phyloP scores from a whole-genome alignment of 306 rosid genomes.

The Sindora glabra region DNA sequence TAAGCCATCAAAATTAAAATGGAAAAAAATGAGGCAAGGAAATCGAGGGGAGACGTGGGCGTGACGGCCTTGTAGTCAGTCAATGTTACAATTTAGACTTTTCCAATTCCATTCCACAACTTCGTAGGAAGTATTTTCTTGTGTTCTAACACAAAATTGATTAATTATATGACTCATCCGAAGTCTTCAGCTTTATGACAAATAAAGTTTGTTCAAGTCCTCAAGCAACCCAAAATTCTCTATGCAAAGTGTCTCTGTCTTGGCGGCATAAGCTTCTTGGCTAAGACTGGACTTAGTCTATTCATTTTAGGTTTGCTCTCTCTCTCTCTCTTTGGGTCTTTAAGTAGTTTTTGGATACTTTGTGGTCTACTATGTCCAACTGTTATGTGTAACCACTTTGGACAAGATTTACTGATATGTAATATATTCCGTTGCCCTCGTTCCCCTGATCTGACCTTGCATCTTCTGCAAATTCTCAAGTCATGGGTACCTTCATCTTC shows the following conservation, averaged over 20 bases:
- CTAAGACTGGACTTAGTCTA: neutral
- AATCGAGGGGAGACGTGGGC: neutral
- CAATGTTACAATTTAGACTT: neutral
- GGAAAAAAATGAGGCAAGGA: neutral
- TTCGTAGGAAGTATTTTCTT: neutral
- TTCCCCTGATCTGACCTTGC: neutral
- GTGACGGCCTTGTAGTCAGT: neutral
- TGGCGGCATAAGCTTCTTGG: constrained; percentile 16
- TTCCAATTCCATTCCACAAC: neutral
- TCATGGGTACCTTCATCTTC: constrained; percentile 38
- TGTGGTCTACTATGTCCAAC: too few relatives aligned
- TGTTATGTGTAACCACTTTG: neutral
- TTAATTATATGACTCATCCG: neutral
- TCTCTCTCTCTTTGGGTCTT: neutral
- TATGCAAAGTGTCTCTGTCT: neutral
- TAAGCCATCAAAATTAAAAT: neutral
- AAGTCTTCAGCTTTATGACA: neutral
- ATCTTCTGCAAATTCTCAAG: constrained; percentile 1
- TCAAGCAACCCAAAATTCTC: constrained; percentile 9
- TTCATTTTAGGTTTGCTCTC: neutral
- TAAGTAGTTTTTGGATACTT: too few relatives aligned
- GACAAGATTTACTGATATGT: neutral
- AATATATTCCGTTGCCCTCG: neutral
- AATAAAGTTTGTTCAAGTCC: neutral
- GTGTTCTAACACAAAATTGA: neutral